phyloP scores from a whole-genome alignment of 2,329 filamentous ascomycete species.

The Beauveria australis region DNA sequence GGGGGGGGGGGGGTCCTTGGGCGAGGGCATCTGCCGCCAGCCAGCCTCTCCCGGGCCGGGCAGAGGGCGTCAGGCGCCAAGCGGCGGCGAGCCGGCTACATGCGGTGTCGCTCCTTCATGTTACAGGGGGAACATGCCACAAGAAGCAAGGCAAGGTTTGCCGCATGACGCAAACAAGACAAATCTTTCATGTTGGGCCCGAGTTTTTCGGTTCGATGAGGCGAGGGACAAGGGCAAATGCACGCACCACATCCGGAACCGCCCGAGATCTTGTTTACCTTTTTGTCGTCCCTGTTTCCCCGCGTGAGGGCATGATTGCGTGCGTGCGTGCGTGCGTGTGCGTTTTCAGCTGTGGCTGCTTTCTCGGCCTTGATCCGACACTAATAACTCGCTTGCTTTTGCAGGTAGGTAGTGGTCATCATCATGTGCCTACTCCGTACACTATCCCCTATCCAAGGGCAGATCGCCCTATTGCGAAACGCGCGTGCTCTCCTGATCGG shows the following conservation, averaged over 20 bases:
- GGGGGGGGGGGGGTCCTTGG: neutral
- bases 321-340: neutral
- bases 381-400: too few relatives aligned
- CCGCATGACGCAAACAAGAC: too few relatives aligned
- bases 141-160: too few relatives aligned
- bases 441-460: too few relatives aligned
- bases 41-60: neutral
- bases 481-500: too few relatives aligned
- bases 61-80: neutral
- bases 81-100: neutral
- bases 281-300: neutral
- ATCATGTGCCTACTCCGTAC: too few relatives aligned
- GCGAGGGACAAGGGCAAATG: neutral
- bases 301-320: neutral
- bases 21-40: neutral
- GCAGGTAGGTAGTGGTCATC: too few relatives aligned
- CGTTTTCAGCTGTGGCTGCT: neutral
- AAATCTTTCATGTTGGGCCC: neutral
- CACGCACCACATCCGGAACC: neutral
- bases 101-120: too few relatives aligned
- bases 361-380: neutral
- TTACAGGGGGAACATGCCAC: too few relatives aligned
- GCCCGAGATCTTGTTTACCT: neutral
- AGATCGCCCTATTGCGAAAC: too few relatives aligned
- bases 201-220: neutral